These are phyloP conservation scores for Danielia reshetovae DNA, from an alignment of 805 yeast species.

Conservation along the genomic window DNA sequence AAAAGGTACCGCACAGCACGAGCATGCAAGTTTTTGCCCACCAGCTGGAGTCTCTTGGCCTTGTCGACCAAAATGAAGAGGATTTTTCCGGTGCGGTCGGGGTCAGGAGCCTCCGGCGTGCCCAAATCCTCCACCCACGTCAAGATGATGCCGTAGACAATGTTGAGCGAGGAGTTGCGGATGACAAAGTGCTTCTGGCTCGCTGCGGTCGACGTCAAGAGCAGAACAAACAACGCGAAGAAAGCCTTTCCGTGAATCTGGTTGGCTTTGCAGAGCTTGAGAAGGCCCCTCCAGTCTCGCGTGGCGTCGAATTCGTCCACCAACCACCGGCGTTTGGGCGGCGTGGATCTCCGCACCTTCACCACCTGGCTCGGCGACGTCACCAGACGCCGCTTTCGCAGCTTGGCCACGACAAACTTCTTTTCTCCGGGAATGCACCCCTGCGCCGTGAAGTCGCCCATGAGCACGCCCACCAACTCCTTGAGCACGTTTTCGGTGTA, in stretches of 20 bases:
- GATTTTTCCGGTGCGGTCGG: slow-evolving; percentile 37
- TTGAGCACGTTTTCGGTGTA: slow-evolving; percentile 50
- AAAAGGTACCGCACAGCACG: slow-evolving; percentile 49
- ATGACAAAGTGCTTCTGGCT: slow-evolving; percentile 50
- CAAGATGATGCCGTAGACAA: slow-evolving; percentile 49
- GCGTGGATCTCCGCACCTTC: slow-evolving; percentile 8
- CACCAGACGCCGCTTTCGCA: slow-evolving; percentile 22
- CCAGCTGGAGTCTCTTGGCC: slow-evolving; percentile 49
- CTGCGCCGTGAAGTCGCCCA: slow-evolving; percentile 50
- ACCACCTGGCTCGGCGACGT: slow-evolving; percentile 3
- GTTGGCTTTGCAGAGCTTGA: slow-evolving; percentile 41
- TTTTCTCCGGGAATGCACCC: slow-evolving; percentile 58
- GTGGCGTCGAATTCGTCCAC: slow-evolving; percentile 51
- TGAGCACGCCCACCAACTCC: slow-evolving; percentile 46
- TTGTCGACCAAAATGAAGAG: slow-evolving; percentile 49
- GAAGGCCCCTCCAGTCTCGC: slow-evolving; percentile 49
- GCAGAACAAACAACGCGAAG: slow-evolving; percentile 27
- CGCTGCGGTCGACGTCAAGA: slow-evolving; percentile 26
- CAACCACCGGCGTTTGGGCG: slow-evolving; percentile 46
- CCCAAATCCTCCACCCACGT: slow-evolving; percentile 46
- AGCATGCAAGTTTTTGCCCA: slow-evolving; percentile 51
- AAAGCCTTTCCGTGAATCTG: slow-evolving; percentile 20
- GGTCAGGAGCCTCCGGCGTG: slow-evolving; percentile 7
- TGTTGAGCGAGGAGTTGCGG: slow-evolving; percentile 51
- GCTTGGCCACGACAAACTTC: slow-evolving; percentile 24